phyloP scores from a whole-genome alignment of 192 early-diverging fungal species.

The Backusella tuberculispora region DNA sequence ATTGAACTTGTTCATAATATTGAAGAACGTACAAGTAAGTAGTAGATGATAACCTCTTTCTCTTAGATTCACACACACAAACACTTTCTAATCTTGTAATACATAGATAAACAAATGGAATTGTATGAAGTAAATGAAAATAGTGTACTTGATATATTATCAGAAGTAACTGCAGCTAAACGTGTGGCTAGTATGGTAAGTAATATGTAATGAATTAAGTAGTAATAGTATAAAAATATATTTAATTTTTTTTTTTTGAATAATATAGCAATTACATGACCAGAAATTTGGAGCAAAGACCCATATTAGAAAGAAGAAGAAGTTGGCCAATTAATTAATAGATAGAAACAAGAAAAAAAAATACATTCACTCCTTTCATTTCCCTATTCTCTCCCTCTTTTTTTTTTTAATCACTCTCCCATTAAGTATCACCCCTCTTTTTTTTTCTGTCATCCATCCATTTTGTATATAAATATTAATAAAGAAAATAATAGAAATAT shows the following conservation, averaged over 20 bases:
- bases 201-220: background rate
- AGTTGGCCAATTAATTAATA: conserved; percentile 39
- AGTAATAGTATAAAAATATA: background rate
- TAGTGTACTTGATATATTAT: conserved; percentile 82
- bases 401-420: conserved; percentile 3
- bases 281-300: conserved; percentile 53
- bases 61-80: background rate
- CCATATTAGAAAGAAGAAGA: conserved; percentile 68
- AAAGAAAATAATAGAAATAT: background rate
- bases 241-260: background rate
- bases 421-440: background rate
- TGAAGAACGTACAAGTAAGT: conserved; percentile 78
- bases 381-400: background rate
- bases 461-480: conserved; percentile 21
- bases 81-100: background rate
- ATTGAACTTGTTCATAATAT: conserved; percentile 89
- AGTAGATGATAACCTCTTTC: background rate
- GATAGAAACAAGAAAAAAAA: conserved; percentile 55
- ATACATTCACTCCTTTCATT: background rate
- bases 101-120: conserved; percentile 75
- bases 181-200: conserved; percentile 84
- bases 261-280: conserved; percentile 53
- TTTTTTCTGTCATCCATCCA: background rate
- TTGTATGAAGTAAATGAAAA: conserved; percentile 80
- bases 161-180: conserved; percentile 86